Base-by-base conservation (phyloP, 208 protist genomes). In the Vickermania ingenoplastis region DNA sequence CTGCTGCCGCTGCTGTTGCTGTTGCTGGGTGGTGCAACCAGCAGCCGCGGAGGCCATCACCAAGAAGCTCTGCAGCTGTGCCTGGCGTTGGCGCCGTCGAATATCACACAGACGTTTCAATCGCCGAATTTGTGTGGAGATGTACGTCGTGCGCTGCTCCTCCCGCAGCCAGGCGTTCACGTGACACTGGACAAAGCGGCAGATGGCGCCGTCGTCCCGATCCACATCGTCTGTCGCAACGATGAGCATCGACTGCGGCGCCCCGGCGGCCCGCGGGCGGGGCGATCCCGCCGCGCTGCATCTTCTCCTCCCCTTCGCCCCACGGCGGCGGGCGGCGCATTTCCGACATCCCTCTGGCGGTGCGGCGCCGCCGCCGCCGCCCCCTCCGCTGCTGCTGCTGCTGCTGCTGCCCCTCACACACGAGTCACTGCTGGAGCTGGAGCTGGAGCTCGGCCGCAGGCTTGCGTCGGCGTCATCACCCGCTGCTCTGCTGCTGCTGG, bases 91-190 rank as follows among this genome's bases (percentile, higher is more conserved):
- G n/a, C n/a, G n/a, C n/a, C n/a, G n/a, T n/a, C n/a, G n/a, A n/a
- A n/a, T n/a, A n/a, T n/a, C n/a, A n/a, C n/a, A n/a, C n/a, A n/a
- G n/a, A n/a, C n/a, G n/a, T n/a, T n/a, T n/a, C n/a, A n/a, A n/a
- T n/a, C n/a, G n/a, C n/a, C n/a, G n/a, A 1, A 89, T 61, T 63
- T 90, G 80, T 17, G 53, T 23, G 5, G 81, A 70, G 17, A 89
- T 73, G 64, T 93, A 91, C 3, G 53, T 53, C 21, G 58, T 61
- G 3, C 81, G 74, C 30, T 75, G 41, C 57, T 93, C 83, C 65
- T 93, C 86, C 3, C 86, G 79, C n/a, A 78, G 73, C 17, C 87
- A 59, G n/a, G 86, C 63, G 53, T 93, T 90, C 56, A 89, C 73
- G 59, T 86, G 87, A 45, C 77, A 73, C 66, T 93, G 86, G n/a